Percentiles rank a stretch among this genome's conserved stretches.
phyloP scores from a whole-genome alignment of 805 yeast genomes.

The Myxozyma neotropica region DNA sequence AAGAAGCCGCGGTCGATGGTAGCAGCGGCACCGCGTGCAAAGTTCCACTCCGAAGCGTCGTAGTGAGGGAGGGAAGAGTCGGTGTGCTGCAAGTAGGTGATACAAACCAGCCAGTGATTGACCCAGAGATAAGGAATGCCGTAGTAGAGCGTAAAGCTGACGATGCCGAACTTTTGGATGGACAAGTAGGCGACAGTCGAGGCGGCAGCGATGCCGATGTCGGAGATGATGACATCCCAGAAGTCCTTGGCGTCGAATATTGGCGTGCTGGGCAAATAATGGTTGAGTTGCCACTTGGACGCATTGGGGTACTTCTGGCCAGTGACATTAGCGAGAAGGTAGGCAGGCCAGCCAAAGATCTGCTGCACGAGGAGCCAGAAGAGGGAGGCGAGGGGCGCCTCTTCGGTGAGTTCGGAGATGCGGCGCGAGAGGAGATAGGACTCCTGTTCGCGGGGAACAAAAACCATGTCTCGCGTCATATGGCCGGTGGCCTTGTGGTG shows the following conservation, averaged over 20 bases:
- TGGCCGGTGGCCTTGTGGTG: conserved; percentile 92
- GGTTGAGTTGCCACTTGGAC: conserved; percentile 57
- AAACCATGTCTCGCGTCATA: conserved; percentile 79
- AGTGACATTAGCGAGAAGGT: conserved; percentile 69
- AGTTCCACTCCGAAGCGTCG: conserved; percentile 71
- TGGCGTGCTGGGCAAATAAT: conserved; percentile 73
- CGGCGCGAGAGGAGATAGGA: conserved; percentile 50
- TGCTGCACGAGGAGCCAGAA: conserved; percentile 64
- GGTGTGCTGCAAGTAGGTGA: conserved; percentile 82
- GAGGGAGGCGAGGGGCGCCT: conserved; percentile 71
- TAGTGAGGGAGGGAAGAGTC: conserved; percentile 81
- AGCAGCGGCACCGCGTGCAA: conserved; percentile 85
- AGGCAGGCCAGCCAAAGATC: conserved; percentile 72
- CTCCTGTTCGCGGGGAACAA: conserved; percentile 71
- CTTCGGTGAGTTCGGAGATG: conserved; percentile 62
- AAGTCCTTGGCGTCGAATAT: conserved; percentile 73
- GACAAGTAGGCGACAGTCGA: conserved; percentile 57
- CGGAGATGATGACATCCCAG: conserved; percentile 70
- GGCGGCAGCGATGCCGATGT: conserved; percentile 60
- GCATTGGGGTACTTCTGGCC: conserved; percentile 66
- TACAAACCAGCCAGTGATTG: conserved; percentile 88
- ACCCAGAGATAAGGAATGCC: conserved; percentile 75
- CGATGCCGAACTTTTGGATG: conserved; percentile 63
- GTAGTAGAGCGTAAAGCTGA: conserved; percentile 68
- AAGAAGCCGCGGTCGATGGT: conserved; percentile 77